Conservation (phyloP, 768 basidiomycete species). For the Podaxis mareebaensis region DNA sequence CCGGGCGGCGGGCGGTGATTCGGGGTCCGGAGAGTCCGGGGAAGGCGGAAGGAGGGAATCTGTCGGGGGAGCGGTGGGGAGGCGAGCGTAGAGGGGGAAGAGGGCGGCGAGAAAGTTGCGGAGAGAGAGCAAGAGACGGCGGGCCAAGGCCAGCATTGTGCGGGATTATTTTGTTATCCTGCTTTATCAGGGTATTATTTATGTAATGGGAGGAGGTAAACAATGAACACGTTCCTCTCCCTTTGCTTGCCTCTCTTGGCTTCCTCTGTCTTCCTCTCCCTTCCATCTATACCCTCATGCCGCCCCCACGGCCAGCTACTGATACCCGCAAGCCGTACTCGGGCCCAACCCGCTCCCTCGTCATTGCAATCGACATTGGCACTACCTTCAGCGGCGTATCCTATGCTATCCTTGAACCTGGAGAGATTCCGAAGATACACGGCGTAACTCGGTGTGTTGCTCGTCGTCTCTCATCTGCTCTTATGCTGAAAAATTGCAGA, state of each 20-base stretch:
- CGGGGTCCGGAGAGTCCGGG: slow-evolving; percentile 4
- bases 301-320: slow-evolving; percentile 50
- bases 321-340: slow-evolving; percentile 75
- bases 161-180: not conserved
- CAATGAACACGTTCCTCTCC: slow-evolving; percentile 10
- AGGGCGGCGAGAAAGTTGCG: slow-evolving; percentile 51
- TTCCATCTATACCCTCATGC: slow-evolving; percentile 21
- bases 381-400: slow-evolving; percentile 85
- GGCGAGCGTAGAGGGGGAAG: slow-evolving; percentile 3
- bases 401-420: slow-evolving; percentile 80
- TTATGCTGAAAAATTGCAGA: slow-evolving; percentile 34
- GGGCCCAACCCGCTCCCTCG: slow-evolving; percentile 63
- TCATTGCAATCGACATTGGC: slow-evolving; percentile 79
- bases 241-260: not conserved
- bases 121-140: slow-evolving; percentile 39
- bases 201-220: slow-evolving; percentile 6
- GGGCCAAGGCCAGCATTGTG: slow-evolving; percentile 7
- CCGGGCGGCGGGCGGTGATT: slow-evolving; percentile 22
- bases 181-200: slow-evolving; percentile 1
- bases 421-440: slow-evolving; percentile 78
- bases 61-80: not conserved
- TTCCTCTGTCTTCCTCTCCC: slow-evolving; percentile 1
- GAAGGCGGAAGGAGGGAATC: not conserved
- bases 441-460: slow-evolving; percentile 70
- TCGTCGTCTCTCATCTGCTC: not conserved